Evolutionary conservation across 768 basidiomycete species (phyloP), one percentile per base, ranked within the genome.

Genomic region (Mycena galericulata): DNA sequence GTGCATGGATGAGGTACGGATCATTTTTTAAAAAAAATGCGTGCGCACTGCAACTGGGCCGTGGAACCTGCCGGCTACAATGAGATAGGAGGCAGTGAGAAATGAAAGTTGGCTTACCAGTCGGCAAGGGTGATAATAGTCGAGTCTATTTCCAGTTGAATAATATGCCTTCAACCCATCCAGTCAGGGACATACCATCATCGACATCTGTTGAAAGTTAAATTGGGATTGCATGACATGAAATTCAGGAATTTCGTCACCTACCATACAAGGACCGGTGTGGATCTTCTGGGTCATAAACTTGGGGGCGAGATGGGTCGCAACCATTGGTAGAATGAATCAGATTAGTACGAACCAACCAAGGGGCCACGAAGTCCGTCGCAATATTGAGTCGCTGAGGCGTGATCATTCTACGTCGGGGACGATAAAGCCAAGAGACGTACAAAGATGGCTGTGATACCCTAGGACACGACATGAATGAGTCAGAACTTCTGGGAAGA

Each of bases 391-490:
- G 60, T 61, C n/a, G 66, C 65, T 66, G 36, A 4, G 32, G 24
- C 14, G 4, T 29, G n/a, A 27, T 47, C 5, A 47, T 15, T 61
- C 32, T n/a, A 32, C n/a, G n/a, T n/a, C n/a, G n/a, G n/a, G 46
- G 34, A 1, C 5, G 24, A 61, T 3, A 18, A 24, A 3, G 14
- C 29, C n/a, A 29, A 14, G 2, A 29, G 2, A 53, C 34, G 40
- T 20, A 66, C 57, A 67, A 24, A 67, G 60, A 62, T 67, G 60
- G 18, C 45, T 49, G 53, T 67, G 59, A 20, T 61, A 60, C 65
- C 34, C 34, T 36, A 14, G 8, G 14, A 14, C 14, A 14, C 8
- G 14, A n/a, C n/a, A 6, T 7, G 34, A 36, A 6, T 6, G 34
- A 36, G n/a, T n/a, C n/a, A n/a, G n/a, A n/a, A n/a, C n/a, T n/a